Conservation (phyloP, 2,329 filamentous ascomycete genomes). For the Dactylellina haptotyla region DNA sequence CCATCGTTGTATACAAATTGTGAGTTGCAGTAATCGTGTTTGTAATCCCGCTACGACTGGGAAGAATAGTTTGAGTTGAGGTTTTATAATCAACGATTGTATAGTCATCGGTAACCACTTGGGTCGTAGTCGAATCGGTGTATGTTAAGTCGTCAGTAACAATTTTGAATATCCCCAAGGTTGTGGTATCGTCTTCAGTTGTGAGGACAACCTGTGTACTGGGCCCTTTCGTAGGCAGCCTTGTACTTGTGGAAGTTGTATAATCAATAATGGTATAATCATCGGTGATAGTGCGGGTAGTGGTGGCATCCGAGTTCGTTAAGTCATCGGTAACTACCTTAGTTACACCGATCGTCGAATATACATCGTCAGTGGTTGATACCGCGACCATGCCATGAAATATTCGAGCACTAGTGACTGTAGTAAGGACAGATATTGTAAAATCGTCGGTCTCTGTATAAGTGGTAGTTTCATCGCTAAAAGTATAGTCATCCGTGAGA, state of each 20-base stretch:
- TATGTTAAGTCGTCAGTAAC: conserved; percentile 5
- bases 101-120: background rate
- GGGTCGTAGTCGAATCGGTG: background rate
- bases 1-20: too few species aligned
- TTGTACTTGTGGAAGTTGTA: too few species aligned
- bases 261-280: too few species aligned
- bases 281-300: too few species aligned
- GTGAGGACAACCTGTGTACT: too few species aligned
- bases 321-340: too few species aligned
- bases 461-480: conserved; percentile 1
- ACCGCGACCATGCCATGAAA: conserved; percentile 1
- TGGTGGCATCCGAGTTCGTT: too few species aligned
- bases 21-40: too few species aligned
- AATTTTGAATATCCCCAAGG: background rate
- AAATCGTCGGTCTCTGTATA: conserved; percentile 9
- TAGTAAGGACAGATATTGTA: conserved; percentile 18
- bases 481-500: conserved; percentile 23
- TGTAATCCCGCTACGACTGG: too few species aligned
- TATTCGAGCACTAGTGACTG: conserved; percentile 1
- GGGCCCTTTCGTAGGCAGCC: too few species aligned
- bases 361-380: background rate
- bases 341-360: background rate
- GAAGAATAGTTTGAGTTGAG: too few species aligned
- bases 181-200: background rate
- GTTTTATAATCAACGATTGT: too few species aligned